Conservation (phyloP, 352 stramenopile species). For the Sclerospora graminicola region DNA sequence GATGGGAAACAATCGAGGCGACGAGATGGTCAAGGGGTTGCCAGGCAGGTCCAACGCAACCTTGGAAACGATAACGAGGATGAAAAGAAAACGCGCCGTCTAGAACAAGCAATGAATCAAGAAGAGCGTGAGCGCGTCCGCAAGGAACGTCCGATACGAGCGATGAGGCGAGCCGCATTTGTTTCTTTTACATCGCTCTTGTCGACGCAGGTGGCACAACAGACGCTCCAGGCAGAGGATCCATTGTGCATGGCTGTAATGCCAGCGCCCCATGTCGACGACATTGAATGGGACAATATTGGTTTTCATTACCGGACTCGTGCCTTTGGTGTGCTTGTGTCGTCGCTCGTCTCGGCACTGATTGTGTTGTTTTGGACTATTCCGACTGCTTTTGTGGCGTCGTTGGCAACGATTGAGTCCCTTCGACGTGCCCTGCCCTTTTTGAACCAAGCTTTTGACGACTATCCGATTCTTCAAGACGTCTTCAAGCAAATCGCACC, state of each 20-base stretch:
- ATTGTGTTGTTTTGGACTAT: conserved; percentile 84
- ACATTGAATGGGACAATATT: conserved; percentile 77
- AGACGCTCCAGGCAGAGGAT: conserved; percentile 52
- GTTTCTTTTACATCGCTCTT: conserved; percentile 70
- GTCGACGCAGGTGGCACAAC: conserved; percentile 59
- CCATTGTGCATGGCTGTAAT: conserved; percentile 40
- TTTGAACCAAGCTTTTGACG: conserved; percentile 48
- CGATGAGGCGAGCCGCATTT: conserved; percentile 64
- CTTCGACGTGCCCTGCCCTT: conserved; percentile 50
- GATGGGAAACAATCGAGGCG: conserved; percentile 14
- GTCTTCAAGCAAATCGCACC: conserved; percentile 67
- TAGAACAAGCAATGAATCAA: conserved; percentile 36
- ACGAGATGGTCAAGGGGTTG: conserved; percentile 5
- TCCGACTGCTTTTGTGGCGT: conserved; percentile 66
- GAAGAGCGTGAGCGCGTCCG: conserved; percentile 34
- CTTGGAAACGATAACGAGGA: conserved; percentile 13
- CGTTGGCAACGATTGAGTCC: conserved; percentile 56
- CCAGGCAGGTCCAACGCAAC: conserved; percentile 9
- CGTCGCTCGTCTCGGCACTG: conserved; percentile 33
- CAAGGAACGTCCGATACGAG: conserved; percentile 38
- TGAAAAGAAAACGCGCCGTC: conserved; percentile 21
- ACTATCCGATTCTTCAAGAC: conserved; percentile 46
- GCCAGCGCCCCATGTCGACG: conserved; percentile 42
- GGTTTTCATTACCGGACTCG: conserved; percentile 43
- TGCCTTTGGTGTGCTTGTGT: conserved; percentile 37